Evolutionary conservation across 129 eudicot species (phyloP), one percentile per base, ranked within the genome.

Genomic region (Flaveria trinervia): DNA sequence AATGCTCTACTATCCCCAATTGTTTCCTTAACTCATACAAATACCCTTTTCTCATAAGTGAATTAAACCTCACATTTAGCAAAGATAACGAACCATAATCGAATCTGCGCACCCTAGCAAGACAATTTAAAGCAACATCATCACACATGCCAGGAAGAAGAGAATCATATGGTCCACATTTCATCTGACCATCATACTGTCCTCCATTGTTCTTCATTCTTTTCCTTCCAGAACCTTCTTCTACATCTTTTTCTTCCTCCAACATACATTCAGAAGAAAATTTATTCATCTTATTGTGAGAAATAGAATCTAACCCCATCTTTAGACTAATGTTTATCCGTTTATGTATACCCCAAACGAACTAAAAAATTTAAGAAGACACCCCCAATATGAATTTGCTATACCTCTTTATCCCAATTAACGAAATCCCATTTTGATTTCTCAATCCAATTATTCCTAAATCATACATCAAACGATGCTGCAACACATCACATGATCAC

Each of bases 101-200:
- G 4, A 82, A 87, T 77, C 92, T 81, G 77, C 74, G 51, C 7
- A 79, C 81, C 88, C 90, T 57, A 44, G 90, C 87, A 67, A 89
- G 86, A 77, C 92, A 87, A 54, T 79, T 86, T 49, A 89, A 70
- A n/a, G 90, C 89, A 49, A 89, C 94, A 74, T 89, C 94, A 73
- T 86, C 90, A 44, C 68, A 79, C 45, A 89, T 28, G 55, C 90
- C 94, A 73, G 94, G 90, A 65, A 89, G 76, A 52, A 82, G 68
- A 48, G 87, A 82, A 64, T 77, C 94, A 62, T 64, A 70, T 28
- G 84, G 77, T 55, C 76, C 73, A 68, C 50, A 20, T 44, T 71
- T 77, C 9, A 36, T 4, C 41, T 5, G 41, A 36, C 77, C 80
- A 82, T 77, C 87, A 79, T 68, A 78, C 50, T 43, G 79, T 77